Base-by-base conservation (phyloP, 768 basidiomycete species). In the Boletus subparvulus region DNA sequence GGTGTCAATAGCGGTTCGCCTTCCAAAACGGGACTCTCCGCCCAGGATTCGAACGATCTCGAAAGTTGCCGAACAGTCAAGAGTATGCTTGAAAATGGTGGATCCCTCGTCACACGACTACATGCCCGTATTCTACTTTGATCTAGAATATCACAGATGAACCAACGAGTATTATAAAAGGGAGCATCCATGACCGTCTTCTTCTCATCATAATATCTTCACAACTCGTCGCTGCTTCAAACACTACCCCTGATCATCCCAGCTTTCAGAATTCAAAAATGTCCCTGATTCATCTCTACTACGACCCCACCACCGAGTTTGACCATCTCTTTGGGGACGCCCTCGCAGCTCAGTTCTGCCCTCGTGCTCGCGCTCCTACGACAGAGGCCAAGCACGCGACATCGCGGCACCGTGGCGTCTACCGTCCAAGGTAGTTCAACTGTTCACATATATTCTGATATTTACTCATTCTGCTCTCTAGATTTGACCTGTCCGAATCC, bases 401-500 rank as follows among this genome's bases (percentile, higher is more conserved):
- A 26, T 21, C 40, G 1, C 61, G 17, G 8, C 6, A 37, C 24
- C 8, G 39, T 19, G n/a, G 46, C 2, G 19, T 24, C 16, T 58
- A 56, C 46, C 48, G 24, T 17, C 72, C 73, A 17, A 74, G 54
- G 73, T 69, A 50, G 26, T 24, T 7, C 6, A 16, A 0, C 28
- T 6, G 5, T 52, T 3, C 17, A 21, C 21, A 3, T 12, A 24
- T 36, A 14, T 14, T 1, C 3, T 11, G 26, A 24, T 16, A 4
- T 13, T 14, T 17, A 19, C 11, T 39, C 4, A 53, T 43, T 0
- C 4, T 4, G 30, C 10, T n/a, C 40, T 33, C n/a, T 9, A 78
- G 76, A 44, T 62, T 84, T 73, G 77, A 85, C 59, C 50, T 84
- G 2, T 72, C 77, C 50, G 80, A 82, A 62, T 72, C 77, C 49